These are phyloP conservation scores for Funneliformis caledonium DNA, from an alignment of 371 early-diverging fungal genomes.

Conservation along the genomic window DNA sequence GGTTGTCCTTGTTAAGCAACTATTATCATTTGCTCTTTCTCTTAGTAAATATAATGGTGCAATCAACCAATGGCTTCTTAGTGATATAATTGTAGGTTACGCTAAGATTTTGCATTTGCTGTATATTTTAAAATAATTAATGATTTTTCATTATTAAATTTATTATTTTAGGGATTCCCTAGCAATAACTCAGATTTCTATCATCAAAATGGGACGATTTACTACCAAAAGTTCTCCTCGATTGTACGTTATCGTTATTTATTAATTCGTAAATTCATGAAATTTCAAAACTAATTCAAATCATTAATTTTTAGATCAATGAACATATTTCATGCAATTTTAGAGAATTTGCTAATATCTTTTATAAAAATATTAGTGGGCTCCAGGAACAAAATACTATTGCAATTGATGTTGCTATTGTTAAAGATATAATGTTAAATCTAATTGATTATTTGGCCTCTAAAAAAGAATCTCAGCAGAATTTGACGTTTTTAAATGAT, in stretches of 20 bases:
- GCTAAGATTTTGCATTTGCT: background rate
- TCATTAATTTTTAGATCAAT: constrained; percentile 43
- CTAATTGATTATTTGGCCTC: constrained; percentile 1
- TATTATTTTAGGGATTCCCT: constrained; percentile 23
- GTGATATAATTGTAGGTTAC: constrained; percentile 17
- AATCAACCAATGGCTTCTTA: constrained; percentile 17
- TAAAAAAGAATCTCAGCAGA: background rate
- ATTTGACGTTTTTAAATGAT: background rate
- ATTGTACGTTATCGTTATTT: constrained; percentile 42
- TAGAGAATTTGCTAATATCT: constrained; percentile 37
- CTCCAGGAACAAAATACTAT: background rate
- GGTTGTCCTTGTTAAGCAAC: background rate
- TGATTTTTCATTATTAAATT: constrained; percentile 37
- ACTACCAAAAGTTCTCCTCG: constrained; percentile 14
- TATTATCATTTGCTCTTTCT: constrained; percentile 10
- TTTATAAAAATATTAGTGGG: constrained; percentile 28
- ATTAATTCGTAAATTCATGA: background rate
- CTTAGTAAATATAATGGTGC: constrained; percentile 2
- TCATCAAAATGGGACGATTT: constrained; percentile 4
- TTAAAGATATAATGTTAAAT: background rate
- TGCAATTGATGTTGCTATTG: constrained; percentile 11
- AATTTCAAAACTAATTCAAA: background rate
- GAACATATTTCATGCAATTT: constrained; percentile 42
- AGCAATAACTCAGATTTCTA: background rate
- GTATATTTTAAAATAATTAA: background rate